A percentile compares a stretch with the other conserved stretches of the same genome.
Evolutionary conservation across 1,284 basidiomycete species (phyloP).

Genomic region (Megacollybia platyphylla): DNA sequence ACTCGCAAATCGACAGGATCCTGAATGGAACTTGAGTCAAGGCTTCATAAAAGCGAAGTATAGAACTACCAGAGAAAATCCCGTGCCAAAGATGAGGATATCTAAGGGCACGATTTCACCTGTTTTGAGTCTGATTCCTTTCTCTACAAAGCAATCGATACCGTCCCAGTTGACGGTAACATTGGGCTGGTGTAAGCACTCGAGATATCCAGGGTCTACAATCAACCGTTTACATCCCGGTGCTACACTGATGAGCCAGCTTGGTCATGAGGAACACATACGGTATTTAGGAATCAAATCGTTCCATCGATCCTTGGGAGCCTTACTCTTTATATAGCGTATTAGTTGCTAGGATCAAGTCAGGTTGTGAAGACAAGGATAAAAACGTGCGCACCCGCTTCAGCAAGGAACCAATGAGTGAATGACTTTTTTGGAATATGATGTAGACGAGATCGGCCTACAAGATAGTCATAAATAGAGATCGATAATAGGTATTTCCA

Average conservation of each 20-base stretch:
- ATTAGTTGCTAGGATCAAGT: slow-evolving; percentile 18
- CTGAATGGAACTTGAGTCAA: slow-evolving; percentile 10
- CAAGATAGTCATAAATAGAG: neutral
- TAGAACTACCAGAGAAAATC: slow-evolving; percentile 25
- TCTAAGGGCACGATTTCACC: slow-evolving; percentile 36
- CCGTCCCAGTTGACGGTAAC: slow-evolving; percentile 31
- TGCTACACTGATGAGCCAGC: slow-evolving; percentile 16
- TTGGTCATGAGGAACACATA: slow-evolving; percentile 11
- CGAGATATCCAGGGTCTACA: slow-evolving; percentile 38
- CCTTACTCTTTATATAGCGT: slow-evolving; percentile 28
- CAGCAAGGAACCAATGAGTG: neutral
- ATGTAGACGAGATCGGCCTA: slow-evolving; percentile 23
- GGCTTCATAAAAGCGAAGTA: neutral
- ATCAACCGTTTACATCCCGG: slow-evolving; percentile 46
- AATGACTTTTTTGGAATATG: slow-evolving; percentile 23
- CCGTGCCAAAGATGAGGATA: slow-evolving; percentile 37
- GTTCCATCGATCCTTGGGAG: slow-evolving; percentile 29
- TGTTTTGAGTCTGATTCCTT: slow-evolving; percentile 32
- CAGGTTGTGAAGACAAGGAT: neutral
- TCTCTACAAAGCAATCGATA: slow-evolving; percentile 27
- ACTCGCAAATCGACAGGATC: slow-evolving; percentile 18
- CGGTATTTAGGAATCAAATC: slow-evolving; percentile 35
- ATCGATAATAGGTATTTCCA: slow-evolving; percentile 1
- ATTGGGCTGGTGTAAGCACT: slow-evolving; percentile 35
- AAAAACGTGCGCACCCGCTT: too few species aligned